Evolutionary conservation across 805 yeast genomes (phyloP), one percentile per base, ranked within the genome.

Genomic region (Yarrowia sp.): DNA sequence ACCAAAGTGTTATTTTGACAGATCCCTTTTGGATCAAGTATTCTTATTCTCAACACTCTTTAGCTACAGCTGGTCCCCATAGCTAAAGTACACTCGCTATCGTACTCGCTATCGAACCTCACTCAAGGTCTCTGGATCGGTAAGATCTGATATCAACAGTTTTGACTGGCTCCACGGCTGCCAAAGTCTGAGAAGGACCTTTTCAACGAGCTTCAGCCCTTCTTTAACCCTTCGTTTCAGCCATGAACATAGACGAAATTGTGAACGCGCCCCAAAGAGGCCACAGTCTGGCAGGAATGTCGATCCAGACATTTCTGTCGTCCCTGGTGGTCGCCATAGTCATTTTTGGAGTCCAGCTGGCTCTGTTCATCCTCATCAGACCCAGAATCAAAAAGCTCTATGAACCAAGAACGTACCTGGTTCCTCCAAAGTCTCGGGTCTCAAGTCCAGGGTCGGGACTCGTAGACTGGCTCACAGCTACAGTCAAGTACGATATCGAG

Each of bases 401-500:
- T 72, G 88, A 86, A 69, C 89, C 89, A 0, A 72, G 87, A 50
- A 78, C 84, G 44, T 80, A 78, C 69, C 80, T 79, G 70, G 83
- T 82, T 0, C 84, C 85, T 0, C 74, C 72, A 1, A 72, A 76
- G 24, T 79, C 78, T 67, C 77, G 81, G 69, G 78, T 79, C 6
- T 66, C 69, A 1, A 60, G 70, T 0, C 66, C 74, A 6, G 66
- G 73, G 1, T 73, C 77, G 14, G 83, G 85, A 0, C 76, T 84
- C n/a, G 79, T 87, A 36, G 80, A 80, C 4, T 90, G 94, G 94
- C 70, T 88, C 1, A 52, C 72, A 5, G 83, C 85, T 0, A 78
- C 84, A 0, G 66, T 85, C 36, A 70, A 73, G 9, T 74, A 76
- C 20, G 80, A 81, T 1, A 77, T 85, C 6, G 78, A 80, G 9